phyloP scores from a whole-genome alignment of 192 early-diverging fungal genomes.

The Coemansia furcata region DNA sequence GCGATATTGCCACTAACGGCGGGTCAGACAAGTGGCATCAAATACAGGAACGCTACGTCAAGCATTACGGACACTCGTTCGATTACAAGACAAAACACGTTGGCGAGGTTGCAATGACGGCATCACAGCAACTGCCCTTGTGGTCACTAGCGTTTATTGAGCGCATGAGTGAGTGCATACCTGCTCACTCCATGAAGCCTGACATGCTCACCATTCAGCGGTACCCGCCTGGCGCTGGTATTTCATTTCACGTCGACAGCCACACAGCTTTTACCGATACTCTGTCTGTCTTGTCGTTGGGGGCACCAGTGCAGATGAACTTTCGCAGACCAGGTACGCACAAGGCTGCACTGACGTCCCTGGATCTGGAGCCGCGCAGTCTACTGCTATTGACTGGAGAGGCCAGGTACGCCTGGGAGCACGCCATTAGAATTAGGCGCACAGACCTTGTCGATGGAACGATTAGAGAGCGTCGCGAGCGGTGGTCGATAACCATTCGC shows the following conservation, averaged over 20 bases:
- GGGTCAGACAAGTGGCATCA: conserved; percentile 35
- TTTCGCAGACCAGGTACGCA: conserved; percentile 34
- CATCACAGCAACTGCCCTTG: conserved; percentile 21
- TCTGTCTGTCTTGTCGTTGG: conserved; percentile 46
- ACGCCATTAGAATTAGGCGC: conserved; percentile 51
- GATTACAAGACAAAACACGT: conserved; percentile 40
- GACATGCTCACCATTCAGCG: conserved; percentile 59
- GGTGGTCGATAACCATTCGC: conserved; percentile 39
- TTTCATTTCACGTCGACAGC: conserved; percentile 53
- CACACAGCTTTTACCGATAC: conserved; percentile 49
- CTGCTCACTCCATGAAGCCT: conserved; percentile 6
- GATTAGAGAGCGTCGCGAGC: conserved; percentile 22
- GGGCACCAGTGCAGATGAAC: conserved; percentile 56
- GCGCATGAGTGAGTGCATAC: conserved; percentile 12
- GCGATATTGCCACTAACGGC: not conserved
- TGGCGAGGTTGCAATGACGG: conserved; percentile 13
- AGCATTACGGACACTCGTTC: conserved; percentile 44
- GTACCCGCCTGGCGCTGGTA: conserved; percentile 55
- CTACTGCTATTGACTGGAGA: conserved; percentile 52
- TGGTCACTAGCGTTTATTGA: conserved; percentile 18
- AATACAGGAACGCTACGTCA: conserved; percentile 50
- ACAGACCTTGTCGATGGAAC: conserved; percentile 39
- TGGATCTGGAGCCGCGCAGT: conserved; percentile 49
- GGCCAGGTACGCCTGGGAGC: conserved; percentile 53
- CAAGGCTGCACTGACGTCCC: not conserved